Evolutionary conservation across 192 early-diverging fungal genomes (phyloP).

Genomic region (Podila horticola): DNA sequence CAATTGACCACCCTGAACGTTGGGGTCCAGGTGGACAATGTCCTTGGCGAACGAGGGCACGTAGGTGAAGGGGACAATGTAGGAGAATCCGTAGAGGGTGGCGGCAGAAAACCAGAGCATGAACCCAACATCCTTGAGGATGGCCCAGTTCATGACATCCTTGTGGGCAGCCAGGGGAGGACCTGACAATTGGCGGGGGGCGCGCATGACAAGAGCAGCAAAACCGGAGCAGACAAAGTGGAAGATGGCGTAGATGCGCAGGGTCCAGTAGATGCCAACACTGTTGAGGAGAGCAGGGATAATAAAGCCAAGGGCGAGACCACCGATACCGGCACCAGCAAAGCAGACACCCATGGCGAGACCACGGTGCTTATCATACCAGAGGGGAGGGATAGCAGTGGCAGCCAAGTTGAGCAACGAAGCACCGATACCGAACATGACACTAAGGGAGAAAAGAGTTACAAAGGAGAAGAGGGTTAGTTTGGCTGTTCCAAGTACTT

Average conservation of each 20-base stretch:
- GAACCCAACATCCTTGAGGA: constrained; percentile 31
- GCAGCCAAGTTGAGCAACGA: constrained; percentile 52
- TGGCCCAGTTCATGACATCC: constrained; percentile 29
- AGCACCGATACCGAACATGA: constrained; percentile 53
- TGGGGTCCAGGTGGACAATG: constrained; percentile 32
- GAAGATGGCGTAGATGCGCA: constrained; percentile 30
- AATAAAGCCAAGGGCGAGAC: constrained; percentile 26
- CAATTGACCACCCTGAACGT: constrained; percentile 47
- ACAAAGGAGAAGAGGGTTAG: too few species aligned
- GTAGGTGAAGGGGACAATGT: constrained; percentile 29
- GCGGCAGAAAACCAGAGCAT: constrained; percentile 28
- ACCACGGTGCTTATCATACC: constrained; percentile 51
- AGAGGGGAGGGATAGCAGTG: constrained; percentile 46
- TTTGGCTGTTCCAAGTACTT: too few species aligned
- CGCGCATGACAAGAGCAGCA: constrained; percentile 41
- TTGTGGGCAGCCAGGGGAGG: constrained; percentile 15
- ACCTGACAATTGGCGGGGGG: constrained; percentile 27
- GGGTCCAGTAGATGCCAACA: constrained; percentile 31
- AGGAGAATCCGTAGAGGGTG: constrained; percentile 31
- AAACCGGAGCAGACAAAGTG: constrained; percentile 51
- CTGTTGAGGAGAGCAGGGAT: constrained; percentile 34
- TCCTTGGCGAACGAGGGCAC: constrained; percentile 28
- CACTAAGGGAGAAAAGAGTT: not conserved
- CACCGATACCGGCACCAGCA: constrained; percentile 50
- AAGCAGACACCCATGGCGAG: constrained; percentile 48